A percentile compares a stretch with the other conserved stretches of the same genome.
phyloP scores from a whole-genome alignment of 257 asterid genomes.

The Thymus mandschuricus region DNA sequence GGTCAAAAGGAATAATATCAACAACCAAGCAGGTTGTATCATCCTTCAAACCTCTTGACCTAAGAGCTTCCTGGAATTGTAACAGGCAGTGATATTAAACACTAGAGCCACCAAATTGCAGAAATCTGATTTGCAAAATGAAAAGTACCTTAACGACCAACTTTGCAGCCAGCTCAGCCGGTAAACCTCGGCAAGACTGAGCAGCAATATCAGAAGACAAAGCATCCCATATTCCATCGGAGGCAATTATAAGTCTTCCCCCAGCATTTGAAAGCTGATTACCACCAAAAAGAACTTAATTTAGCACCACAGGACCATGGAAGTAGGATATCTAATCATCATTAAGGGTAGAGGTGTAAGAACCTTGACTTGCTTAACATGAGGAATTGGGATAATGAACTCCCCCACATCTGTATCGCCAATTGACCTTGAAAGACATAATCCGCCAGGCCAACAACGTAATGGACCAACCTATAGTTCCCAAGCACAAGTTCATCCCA shows the following conservation, averaged over 20 bases:
- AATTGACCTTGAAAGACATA: slow-evolving; percentile 96
- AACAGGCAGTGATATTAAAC: slow-evolving; percentile 30
- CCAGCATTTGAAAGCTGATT: slow-evolving; percentile 93
- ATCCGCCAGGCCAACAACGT: slow-evolving; percentile 99
- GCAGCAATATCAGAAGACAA: slow-evolving; percentile 87
- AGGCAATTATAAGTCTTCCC: slow-evolving; percentile 96
- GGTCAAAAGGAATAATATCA: slow-evolving; percentile 95
- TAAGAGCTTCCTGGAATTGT: slow-evolving; percentile 83
- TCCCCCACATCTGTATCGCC: slow-evolving; percentile 99
- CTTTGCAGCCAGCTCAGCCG: slow-evolving; percentile 96
- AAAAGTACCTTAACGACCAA: slow-evolving; percentile 86
- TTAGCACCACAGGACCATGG: not conserved
- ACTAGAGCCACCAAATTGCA: slow-evolving; percentile 3
- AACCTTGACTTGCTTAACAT: slow-evolving; percentile 99
- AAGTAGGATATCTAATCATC: slow-evolving; percentile 7
- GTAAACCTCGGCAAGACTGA: slow-evolving; percentile 92
- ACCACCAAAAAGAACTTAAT: slow-evolving; percentile 11
- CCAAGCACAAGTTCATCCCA: slow-evolving; percentile 17
- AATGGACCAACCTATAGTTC: slow-evolving; percentile 87
- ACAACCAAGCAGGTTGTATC: slow-evolving; percentile 99
- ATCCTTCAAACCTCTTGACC: slow-evolving; percentile 98
- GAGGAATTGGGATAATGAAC: slow-evolving; percentile 93
- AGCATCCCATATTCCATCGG: slow-evolving; percentile 99
- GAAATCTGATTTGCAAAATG: not conserved
- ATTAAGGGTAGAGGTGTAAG: slow-evolving; percentile 25